Evolutionary conservation across 2,329 filamentous ascomycete species (phyloP), one percentile per base, ranked within the genome.

Genomic region (Sclerotinia sclerotiorum): DNA sequence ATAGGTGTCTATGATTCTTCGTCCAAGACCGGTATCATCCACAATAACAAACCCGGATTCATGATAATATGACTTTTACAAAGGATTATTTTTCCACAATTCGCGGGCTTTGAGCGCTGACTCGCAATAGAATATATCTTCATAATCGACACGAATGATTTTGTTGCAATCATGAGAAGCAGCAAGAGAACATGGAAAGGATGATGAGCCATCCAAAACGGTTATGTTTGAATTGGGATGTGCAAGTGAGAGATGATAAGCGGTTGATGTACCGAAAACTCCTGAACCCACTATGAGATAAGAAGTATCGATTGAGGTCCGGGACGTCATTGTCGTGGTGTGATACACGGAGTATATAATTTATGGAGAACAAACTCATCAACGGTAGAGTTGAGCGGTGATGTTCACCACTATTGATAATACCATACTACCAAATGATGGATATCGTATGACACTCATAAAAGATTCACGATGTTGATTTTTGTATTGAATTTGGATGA

Each of bases 131-230:
- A 86, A 79, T 0, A 81, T 77, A 70, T 83, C 82, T 60, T 82
- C 80, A 77, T 88, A 88, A 72, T 88, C 85, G 21, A 84, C 84
- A 69, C 85, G 83, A 13, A 87, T 80, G 58, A 87, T 83, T 71
- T 87, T 87, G 77, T 86, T 87, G 79, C 84, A 82, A 76, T 88
- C 85, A 74, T 86, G 85, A 0, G 85, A 87, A 3, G 85, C 85
- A 11, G 83, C 84, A 52, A 76, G 69, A 1, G 75, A 73, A n/a
- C 78, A 79, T 2, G 82, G 81, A 29, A 69, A 72, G 15, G 74
- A 73, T 2, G 77, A 71, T 8, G 69, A 70, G 15, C 80, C 79
- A 73, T 85, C 83, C 32, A 85, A 73, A 7, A 85, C 74, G 1
- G 77, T 80, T 65, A 85, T 79, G 13, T 73, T 74, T 5, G 78